A percentile compares a stretch with the other conserved stretches of the same genome.
Conservation (phyloP, 768 basidiomycete genomes). For the Rhizopogon salebrosus region DNA sequence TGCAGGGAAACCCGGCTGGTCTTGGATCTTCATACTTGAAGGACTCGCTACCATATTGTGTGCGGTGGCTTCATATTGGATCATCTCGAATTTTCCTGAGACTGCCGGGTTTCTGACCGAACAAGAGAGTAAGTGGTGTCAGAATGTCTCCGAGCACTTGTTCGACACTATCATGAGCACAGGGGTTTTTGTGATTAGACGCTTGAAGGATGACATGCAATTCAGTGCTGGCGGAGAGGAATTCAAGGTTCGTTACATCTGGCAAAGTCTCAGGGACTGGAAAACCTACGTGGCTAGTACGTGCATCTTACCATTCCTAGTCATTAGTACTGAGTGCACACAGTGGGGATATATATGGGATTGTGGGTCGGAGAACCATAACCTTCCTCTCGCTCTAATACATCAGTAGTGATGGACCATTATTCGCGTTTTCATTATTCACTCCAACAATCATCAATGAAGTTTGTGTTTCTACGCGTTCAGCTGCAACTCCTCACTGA, state of each 20-base stretch:
- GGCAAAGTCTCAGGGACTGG: constrained; percentile 61
- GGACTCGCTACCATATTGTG: constrained; percentile 63
- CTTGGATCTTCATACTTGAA: constrained; percentile 74
- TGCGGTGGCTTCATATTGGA: constrained; percentile 58
- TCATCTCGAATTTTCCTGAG: constrained; percentile 77
- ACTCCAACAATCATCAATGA: constrained; percentile 43
- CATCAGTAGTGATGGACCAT: constrained; percentile 39
- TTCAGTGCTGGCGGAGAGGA: constrained; percentile 58
- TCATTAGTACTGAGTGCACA: neutral
- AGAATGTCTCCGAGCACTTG: neutral
- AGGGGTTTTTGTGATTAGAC: constrained; percentile 61
- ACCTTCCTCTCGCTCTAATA: neutral
- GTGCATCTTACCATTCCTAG: constrained; percentile 15
- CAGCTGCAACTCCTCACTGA: neutral
- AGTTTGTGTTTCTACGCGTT: constrained; percentile 27
- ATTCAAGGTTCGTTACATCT: constrained; percentile 50
- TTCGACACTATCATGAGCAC: constrained; percentile 1
- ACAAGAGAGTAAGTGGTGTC: constrained; percentile 43
- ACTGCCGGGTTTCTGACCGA: constrained; percentile 65
- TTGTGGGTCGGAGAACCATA: constrained; percentile 40
- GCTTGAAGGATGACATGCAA: constrained; percentile 60
- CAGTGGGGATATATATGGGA: constrained; percentile 70
- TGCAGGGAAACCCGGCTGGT: constrained; percentile 59
- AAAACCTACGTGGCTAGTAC: constrained; percentile 70
- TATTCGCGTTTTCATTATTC: constrained; percentile 51